Evolutionary conservation across 768 basidiomycete species (phyloP).

Genomic region (Boletus huronensis): DNA sequence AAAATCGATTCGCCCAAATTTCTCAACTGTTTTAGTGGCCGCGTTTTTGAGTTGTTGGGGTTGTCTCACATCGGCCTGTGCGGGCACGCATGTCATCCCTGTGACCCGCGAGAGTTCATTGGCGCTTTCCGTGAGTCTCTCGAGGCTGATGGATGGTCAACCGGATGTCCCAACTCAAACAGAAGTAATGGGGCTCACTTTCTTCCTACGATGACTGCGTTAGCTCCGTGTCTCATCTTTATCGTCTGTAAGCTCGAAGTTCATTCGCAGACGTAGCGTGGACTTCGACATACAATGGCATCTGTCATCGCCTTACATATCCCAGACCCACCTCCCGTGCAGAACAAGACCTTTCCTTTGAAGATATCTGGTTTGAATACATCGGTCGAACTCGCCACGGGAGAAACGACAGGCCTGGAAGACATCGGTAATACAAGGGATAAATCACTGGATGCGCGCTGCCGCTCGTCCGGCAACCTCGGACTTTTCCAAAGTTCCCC

Average conservation of each 20-base stretch:
- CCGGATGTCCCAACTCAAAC: background rate
- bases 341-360: slow-evolving; percentile 86
- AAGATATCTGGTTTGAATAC: slow-evolving; percentile 81
- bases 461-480: background rate
- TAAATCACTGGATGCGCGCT: background rate
- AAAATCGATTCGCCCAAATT: slow-evolving; percentile 87
- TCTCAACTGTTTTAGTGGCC: slow-evolving; percentile 67
- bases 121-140: slow-evolving; percentile 67
- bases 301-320: slow-evolving; percentile 90
- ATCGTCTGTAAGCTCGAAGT: slow-evolving; percentile 5
- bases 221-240: slow-evolving; percentile 81
- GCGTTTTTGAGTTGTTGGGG: slow-evolving; percentile 71
- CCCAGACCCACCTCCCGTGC: slow-evolving; percentile 89
- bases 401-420: slow-evolving; percentile 38
- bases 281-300: slow-evolving; percentile 55
- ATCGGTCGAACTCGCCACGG: slow-evolving; percentile 50
- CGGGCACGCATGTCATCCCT: slow-evolving; percentile 65
- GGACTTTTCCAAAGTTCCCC: background rate
- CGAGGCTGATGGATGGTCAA: slow-evolving; percentile 45
- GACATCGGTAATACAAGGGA: slow-evolving; percentile 31
- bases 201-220: slow-evolving; percentile 80
- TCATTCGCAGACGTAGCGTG: background rate
- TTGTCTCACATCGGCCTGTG: slow-evolving; percentile 80
- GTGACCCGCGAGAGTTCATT: slow-evolving; percentile 67
- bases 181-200: slow-evolving; percentile 50